These are phyloP conservation scores for Aspergillus avenaceus DNA, from an alignment of 495 filamentous ascomycete species.

Conservation along the genomic window DNA sequence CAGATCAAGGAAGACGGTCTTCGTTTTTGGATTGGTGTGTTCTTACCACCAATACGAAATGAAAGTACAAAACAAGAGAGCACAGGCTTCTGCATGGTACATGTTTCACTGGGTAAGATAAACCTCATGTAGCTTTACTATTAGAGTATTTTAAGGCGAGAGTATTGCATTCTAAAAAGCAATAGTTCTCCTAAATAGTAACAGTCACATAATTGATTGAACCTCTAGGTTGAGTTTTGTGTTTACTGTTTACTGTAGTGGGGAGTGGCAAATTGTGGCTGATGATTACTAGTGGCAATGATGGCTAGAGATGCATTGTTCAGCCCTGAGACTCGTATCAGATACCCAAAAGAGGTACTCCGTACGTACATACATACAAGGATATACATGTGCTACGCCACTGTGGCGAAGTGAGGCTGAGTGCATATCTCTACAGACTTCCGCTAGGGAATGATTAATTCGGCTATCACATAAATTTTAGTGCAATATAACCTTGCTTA, in stretches of 20 bases:
- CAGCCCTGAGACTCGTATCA: no score
- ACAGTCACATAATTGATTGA: no score
- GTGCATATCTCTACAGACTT: neutral
- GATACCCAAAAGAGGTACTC: no score
- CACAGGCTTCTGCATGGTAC: neutral
- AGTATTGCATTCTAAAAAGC: neutral
- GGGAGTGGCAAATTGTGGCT: neutral
- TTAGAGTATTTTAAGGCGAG: neutral
- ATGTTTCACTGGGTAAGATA: neutral
- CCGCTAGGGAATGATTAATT: no score
- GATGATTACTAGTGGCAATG: no score
- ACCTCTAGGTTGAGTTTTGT: no score
- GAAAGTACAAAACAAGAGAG: neutral
- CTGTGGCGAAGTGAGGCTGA: constrained; percentile 5
- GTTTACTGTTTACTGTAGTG: neutral
- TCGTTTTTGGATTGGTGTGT: no score
- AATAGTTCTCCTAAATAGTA: neutral
- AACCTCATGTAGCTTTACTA: neutral
- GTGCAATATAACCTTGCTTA: no score
- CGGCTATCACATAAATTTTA: no score
- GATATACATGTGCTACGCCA: neutral
- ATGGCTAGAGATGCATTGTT: neutral
- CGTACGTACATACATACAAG: neutral
- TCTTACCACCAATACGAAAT: neutral
- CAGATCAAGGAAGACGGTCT: neutral